Percentiles rank a stretch among this genome's conserved stretches.
Evolutionary conservation across 2,329 filamentous ascomycete species (phyloP).

Genomic region (Zymoseptoria pseudotritici): DNA sequence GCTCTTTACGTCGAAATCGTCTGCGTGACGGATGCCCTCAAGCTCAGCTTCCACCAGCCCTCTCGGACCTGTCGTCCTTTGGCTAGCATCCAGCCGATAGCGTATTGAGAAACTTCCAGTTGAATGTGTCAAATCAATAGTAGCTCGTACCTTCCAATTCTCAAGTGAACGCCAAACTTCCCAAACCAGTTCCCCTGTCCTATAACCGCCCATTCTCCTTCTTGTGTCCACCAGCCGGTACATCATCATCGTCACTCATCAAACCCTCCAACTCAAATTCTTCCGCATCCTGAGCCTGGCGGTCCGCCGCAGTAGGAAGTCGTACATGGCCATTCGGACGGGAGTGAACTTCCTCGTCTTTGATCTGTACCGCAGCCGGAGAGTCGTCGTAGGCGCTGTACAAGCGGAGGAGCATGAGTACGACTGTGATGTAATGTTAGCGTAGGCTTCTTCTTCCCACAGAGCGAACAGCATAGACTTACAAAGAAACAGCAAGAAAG

Average conservation of each 20-base stretch:
- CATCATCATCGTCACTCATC: constrained; percentile 77
- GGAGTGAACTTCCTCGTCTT: constrained; percentile 21
- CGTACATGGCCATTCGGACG: constrained; percentile 36
- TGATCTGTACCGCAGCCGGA: constrained; percentile 33
- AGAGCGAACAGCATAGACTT: constrained; percentile 28
- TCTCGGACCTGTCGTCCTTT: too few species aligned
- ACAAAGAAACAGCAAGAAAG: constrained; percentile 86
- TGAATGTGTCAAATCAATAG: background rate
- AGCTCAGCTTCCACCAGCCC: too few species aligned
- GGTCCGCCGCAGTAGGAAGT: constrained; percentile 36
- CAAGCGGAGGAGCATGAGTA: constrained; percentile 75
- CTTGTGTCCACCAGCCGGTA: background rate
- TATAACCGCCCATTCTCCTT: constrained; percentile 8
- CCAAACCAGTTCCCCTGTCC: background rate
- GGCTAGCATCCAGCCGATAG: too few species aligned
- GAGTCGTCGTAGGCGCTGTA: constrained; percentile 58
- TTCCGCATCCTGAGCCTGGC: constrained; percentile 68
- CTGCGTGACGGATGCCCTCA: too few species aligned
- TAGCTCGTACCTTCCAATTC: background rate
- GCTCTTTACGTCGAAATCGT: background rate
- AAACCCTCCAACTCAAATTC: constrained; percentile 90
- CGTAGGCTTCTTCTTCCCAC: background rate
- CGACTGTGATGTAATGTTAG: constrained; percentile 41
- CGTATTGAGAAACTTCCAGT: background rate
- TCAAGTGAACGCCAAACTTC: background rate